phyloP scores from a whole-genome alignment of 495 filamentous ascomycete genomes.

The Thermochaetoides thermophila region DNA sequence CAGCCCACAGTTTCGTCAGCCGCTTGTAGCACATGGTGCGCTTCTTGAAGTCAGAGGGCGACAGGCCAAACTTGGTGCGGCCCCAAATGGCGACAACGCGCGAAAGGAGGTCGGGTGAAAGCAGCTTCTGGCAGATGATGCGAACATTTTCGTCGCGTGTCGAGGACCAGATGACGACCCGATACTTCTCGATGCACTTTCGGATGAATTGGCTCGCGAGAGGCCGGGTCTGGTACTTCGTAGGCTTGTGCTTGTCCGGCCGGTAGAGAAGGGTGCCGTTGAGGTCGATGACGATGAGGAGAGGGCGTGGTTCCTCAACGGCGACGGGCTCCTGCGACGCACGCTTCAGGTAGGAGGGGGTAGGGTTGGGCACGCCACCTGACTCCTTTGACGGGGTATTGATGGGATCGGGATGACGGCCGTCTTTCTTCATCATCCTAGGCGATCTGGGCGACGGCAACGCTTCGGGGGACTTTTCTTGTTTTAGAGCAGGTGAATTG shows the following conservation, averaged over 20 bases:
- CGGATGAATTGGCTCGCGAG: slow-evolving; percentile 48
- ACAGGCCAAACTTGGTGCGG: slow-evolving; percentile 63
- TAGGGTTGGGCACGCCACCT: slow-evolving; percentile 34
- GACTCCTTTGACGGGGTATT: too few relatives aligned
- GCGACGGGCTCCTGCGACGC: slow-evolving; percentile 11
- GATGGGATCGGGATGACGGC: too few relatives aligned
- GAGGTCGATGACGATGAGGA: slow-evolving; percentile 78
- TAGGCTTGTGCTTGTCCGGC: slow-evolving; percentile 31
- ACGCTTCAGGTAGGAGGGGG: slow-evolving; percentile 22
- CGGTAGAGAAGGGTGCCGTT: slow-evolving; percentile 82
- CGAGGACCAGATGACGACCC: slow-evolving; percentile 83
- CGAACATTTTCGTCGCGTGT: slow-evolving; percentile 56
- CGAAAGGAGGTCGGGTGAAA: slow-evolving; percentile 27
- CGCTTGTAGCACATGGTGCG: slow-evolving; percentile 83
- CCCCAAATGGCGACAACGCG: slow-evolving; percentile 58
- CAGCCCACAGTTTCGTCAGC: slow-evolving; percentile 54
- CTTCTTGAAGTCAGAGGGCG: slow-evolving; percentile 41
- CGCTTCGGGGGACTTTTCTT: too few relatives aligned
- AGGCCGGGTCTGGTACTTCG: slow-evolving; percentile 44
- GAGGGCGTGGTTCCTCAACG: slow-evolving; percentile 20
- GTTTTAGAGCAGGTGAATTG: too few relatives aligned
- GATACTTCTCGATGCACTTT: slow-evolving; percentile 50
- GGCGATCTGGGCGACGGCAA: too few relatives aligned
- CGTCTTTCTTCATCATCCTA: too few relatives aligned
- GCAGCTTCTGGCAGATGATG: slow-evolving; percentile 39